Evolutionary conservation across 2,329 filamentous ascomycete species (phyloP), one percentile per base, ranked within the genome.

Genomic region (Raffaelea albimanens): DNA sequence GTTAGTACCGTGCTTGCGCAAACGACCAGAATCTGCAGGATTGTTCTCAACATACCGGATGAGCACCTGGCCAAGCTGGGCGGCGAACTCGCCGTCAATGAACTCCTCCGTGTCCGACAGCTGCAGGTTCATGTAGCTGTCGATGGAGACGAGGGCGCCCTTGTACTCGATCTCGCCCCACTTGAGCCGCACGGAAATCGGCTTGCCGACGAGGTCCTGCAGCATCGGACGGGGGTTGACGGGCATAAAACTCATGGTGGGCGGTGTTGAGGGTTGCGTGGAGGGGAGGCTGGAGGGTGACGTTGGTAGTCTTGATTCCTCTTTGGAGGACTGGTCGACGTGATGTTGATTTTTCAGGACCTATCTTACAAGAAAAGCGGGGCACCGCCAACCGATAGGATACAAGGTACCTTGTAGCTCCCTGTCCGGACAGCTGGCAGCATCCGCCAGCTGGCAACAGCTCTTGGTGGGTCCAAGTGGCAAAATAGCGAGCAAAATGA

Each of bases 121-220:
- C 70, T 97, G 89, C 55, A 98, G 82, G 72, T 98, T 98, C 91
- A 98, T 97, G 74, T 98, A 98, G 63, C 86, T 89, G 71, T 98
- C 93, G 62, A 95, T 87, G 59, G 85, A 91, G 62, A 64, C 86
- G 53, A 98, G 80, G 56, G 80, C 80, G 64, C 93, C 93, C 67
- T 91, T 94, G 78, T 98, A 98, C 67, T 98, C 93, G 51, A 88
- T 93, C 68, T 96, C 84, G 58, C 88, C 89, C 93, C 93, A 98
- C 78, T 98, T 98, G 55, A 98, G 78, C 59, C 90, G 87, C 54
- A 98, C 85, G 54, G 90, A 75, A 61, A 98, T 83, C 61, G 91
- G 80, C 66, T 94, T 86, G 72, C 94, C 86, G 69, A 98, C 85
- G 54, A 96, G 82, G 63, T 83, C 83, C 73, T 96, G 89, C 64